Evolutionary conservation across 257 asterid species (phyloP).

Genomic region (Voacanga thouarsii): DNA sequence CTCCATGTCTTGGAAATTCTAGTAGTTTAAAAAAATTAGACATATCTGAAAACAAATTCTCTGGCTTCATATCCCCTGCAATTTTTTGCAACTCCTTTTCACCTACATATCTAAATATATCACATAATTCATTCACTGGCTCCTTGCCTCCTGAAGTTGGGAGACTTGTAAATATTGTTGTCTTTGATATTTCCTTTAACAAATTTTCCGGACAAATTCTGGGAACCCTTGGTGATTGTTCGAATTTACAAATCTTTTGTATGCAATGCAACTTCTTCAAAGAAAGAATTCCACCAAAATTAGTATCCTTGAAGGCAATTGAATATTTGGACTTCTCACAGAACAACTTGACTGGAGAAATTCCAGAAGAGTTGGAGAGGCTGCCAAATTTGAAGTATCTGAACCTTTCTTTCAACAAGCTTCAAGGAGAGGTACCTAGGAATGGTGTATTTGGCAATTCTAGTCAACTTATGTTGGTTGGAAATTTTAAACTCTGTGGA

Average conservation of each 20-base stretch:
- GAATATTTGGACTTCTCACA: constrained; percentile 24
- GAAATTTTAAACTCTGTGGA: constrained; percentile 33
- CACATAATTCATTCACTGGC: constrained; percentile 20
- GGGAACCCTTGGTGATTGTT: constrained; percentile 13
- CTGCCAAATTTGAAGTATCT: constrained; percentile 18
- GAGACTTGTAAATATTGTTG: background rate
- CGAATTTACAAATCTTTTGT: constrained; percentile 19
- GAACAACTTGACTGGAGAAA: constrained; percentile 32
- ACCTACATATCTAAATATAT: constrained; percentile 18
- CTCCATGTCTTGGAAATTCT: constrained; percentile 17
- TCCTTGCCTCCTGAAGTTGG: constrained; percentile 26
- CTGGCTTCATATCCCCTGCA: constrained; percentile 17
- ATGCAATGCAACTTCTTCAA: constrained; percentile 21
- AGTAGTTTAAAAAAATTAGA: constrained; percentile 11
- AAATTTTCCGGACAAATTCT: constrained; percentile 27
- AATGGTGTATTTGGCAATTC: constrained; percentile 23
- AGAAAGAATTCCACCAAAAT: constrained; percentile 18
- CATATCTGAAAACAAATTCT: constrained; percentile 26
- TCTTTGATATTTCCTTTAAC: constrained; percentile 29
- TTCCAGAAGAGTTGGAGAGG: constrained; percentile 24
- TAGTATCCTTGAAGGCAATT: constrained; percentile 21
- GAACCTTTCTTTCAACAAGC: constrained; percentile 33
- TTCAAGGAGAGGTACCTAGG: constrained; percentile 31
- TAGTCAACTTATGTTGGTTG: constrained; percentile 13
- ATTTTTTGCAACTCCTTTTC: constrained; percentile 10